Evolutionary conservation across 208 protist genomes (phyloP), one percentile per base, ranked within the genome.

Genomic region (Wallacemonas sp.): DNA sequence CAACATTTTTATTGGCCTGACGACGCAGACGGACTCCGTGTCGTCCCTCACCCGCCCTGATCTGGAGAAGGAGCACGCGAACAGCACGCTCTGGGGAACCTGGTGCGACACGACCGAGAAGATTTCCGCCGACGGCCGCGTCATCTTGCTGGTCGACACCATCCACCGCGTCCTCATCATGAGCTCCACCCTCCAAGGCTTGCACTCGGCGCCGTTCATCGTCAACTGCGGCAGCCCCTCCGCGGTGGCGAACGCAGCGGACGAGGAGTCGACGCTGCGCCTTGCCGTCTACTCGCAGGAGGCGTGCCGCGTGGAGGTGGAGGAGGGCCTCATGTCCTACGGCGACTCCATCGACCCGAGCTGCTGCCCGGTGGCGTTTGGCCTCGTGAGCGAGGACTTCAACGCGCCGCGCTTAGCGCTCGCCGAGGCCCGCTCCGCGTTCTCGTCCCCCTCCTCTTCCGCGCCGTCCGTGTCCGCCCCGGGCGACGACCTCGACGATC

Each of bases 1-100:
- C 22, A 76, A 77, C 22, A 65, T 93, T 31, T 96, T 94, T 77
- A 45, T 96, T 8, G 91, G 91, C 22, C 74, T 94, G 28, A 91
- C 88, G 3, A 90, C 77, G 26, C 55, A 82, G 33, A 26, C 74
- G n/a, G 76, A 82, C 39, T 62, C 68, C 14, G 57, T 65, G 28
- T 78, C 67, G 54, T 62, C 72, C n/a, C 67, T 82, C 31, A 91
- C 72, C 46, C 63, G 70, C 16, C 46, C 73, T 20, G 86, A 96
- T 45, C 61, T 96, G 22, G 81, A 96, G 31, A 79, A 77, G 36
- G 64, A 81, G 25, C 81, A 79, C 41, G 67, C 72, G 28, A 77
- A 86, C 44, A 82, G 74, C 70, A 89, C 73, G 50, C 61, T 86
- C 38, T 93, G 91, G 84, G 91, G 91, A 1, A 81, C 84, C 45